Conservation (phyloP, 2,329 filamentous ascomycete genomes). For the Trichoderma citrinoviride region DNA sequence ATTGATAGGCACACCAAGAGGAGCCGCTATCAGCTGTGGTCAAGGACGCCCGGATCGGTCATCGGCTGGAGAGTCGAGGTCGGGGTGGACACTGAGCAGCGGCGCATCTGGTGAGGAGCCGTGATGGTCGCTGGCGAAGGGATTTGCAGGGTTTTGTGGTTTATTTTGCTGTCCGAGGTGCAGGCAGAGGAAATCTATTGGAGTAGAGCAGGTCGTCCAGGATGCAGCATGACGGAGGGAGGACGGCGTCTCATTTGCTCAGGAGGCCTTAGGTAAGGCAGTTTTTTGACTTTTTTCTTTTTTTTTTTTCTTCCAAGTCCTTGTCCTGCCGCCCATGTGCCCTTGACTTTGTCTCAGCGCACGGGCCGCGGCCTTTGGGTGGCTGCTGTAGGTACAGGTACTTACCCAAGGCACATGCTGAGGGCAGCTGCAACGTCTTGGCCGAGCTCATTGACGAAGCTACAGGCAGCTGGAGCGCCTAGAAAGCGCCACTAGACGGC, state of each 20-base stretch:
- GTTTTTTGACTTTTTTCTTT: background rate
- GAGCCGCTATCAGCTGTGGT: slow-evolving; percentile 22
- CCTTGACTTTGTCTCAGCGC: slow-evolving; percentile 1
- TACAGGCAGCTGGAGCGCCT: background rate
- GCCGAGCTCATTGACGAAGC: background rate
- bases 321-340: background rate
- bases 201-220: slow-evolving; percentile 14
- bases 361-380: background rate
- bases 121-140: slow-evolving; percentile 11
- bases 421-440: slow-evolving; percentile 7
- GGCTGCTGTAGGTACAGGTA: background rate
- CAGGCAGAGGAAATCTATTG: slow-evolving; percentile 15
- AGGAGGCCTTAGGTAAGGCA: slow-evolving; percentile 19
- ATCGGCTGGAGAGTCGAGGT: slow-evolving; percentile 15
- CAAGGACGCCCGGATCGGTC: slow-evolving; percentile 15
- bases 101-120: slow-evolving; percentile 19
- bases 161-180: background rate
- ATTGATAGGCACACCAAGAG: slow-evolving; percentile 1
- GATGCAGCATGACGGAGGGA: slow-evolving; percentile 22
- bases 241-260: slow-evolving; percentile 12
- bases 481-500: slow-evolving; percentile 1
- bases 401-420: background rate
- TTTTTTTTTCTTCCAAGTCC: background rate
- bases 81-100: slow-evolving; percentile 6
- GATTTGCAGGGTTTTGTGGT: background rate